Conservation (phyloP, 176 grass and related monocot species). For the Aegilops longissima region DNA sequence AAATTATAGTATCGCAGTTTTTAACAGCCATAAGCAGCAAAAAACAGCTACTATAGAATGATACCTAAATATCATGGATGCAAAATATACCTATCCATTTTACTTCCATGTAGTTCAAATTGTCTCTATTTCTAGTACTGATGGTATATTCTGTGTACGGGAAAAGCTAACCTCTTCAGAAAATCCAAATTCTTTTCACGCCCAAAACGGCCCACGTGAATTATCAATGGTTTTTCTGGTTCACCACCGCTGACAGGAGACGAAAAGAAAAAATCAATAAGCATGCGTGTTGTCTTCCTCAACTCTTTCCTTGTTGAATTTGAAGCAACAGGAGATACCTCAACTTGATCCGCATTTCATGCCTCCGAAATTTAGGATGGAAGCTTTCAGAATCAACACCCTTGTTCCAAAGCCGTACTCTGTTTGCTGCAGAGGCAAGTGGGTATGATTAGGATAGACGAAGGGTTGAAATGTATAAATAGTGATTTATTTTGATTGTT, state of each 20-base stretch:
- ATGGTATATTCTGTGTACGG: not conserved
- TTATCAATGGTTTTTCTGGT: constrained; percentile 85
- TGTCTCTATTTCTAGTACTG: not conserved
- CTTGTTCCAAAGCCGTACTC: constrained; percentile 96
- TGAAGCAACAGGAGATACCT: constrained; percentile 46
- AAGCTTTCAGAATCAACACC: constrained; percentile 97
- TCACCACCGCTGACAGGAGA: constrained; percentile 73
- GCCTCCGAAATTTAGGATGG: constrained; percentile 67
- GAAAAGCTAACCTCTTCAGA: constrained; percentile 67
- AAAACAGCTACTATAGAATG: constrained; percentile 12
- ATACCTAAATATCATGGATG: constrained; percentile 12
- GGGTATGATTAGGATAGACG: constrained; percentile 21
- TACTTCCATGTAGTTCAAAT: not conserved
- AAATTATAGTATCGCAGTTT: not conserved
- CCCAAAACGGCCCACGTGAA: constrained; percentile 95
- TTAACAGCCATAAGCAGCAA: constrained; percentile 2
- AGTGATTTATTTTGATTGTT: constrained; percentile 20
- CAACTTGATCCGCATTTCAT: constrained; percentile 83
- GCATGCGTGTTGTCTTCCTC: not conserved
- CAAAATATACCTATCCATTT: constrained; percentile 13
- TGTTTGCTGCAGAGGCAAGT: constrained; percentile 58
- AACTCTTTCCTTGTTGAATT: not conserved
- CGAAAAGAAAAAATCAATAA: constrained; percentile 32
- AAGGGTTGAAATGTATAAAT: constrained; percentile 8
- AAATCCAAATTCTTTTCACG: constrained; percentile 98